Evolutionary conservation across 2,329 filamentous ascomycete genomes (phyloP), one percentile per base, ranked within the genome.

Genomic region (Xylaria sp.): DNA sequence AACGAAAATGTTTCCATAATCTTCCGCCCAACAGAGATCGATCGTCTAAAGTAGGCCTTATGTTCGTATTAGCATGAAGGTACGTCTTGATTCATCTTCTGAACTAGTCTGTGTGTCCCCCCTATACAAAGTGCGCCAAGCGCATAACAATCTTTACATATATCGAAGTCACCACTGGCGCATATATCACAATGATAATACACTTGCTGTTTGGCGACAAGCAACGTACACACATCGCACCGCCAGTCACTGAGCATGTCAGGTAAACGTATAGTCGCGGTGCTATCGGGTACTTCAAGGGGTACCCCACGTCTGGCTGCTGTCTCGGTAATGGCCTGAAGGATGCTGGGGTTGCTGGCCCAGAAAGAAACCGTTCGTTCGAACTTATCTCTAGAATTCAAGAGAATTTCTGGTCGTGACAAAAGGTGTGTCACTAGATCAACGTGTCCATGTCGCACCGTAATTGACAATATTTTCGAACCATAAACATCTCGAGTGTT

Each of bases 171-270:
- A 1, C 30, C 39, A 13, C 15, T 10, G 8, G 10, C 18, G 10
- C 39, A 48, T 23, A 23, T 34, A 20, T 12, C 10, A 13, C 57
- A 48, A 10, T 48, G 25, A 20, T 60, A 60, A 25, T 60, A 60
- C 2, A 0, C n/a, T 32, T 2, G 10, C 3, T 32, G 10, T 15
- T 23, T 4, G 12, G 25, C 9, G 18, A 59, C 34, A 48, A 2
- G 2, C 3, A 59, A 15, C 2, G 39, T 60, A 36, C 57, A 60
- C 13, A 60, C 28, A 48, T 46, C 57, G 15, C 57, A 60, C 28
- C 0, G 0, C 10, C 2, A 2, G 2, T 0, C 8, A 61, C 32
- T 18, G 3, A 7, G 12, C 20, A 1, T 56, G 4, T 18, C n/a
- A 12, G 1, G 32, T n/a, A 13, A 20, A 30, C 12, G 25, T 15